Evolutionary conservation across 495 filamentous ascomycete species (phyloP).

Genomic region (Daldinia concentrica): DNA sequence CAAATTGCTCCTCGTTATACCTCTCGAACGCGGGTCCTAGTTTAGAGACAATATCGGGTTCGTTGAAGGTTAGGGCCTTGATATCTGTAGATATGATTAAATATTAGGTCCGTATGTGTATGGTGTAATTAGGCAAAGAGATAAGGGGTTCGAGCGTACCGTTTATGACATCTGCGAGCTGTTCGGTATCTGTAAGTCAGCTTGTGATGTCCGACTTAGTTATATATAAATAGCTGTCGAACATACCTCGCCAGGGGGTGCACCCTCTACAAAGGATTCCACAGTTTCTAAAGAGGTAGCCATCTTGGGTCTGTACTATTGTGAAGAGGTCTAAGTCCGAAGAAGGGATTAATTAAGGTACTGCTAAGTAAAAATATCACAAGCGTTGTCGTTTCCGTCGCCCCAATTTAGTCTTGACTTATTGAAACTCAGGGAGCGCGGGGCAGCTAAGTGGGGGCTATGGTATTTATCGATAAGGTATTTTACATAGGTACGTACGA

Average conservation of each 20-base stretch:
- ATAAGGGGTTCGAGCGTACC: conserved; percentile 62
- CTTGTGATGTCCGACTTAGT: conserved; percentile 6
- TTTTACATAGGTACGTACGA: background rate
- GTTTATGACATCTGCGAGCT: conserved; percentile 91
- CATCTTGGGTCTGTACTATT: conserved; percentile 35
- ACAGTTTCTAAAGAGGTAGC: conserved; percentile 66
- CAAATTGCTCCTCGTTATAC: conserved; percentile 96
- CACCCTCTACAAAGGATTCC: conserved; percentile 91
- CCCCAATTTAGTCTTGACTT: conserved; percentile 4
- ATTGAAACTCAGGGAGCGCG: conserved; percentile 3
- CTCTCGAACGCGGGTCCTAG: conserved; percentile 86
- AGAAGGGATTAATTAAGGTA: background rate
- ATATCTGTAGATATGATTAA: conserved; percentile 68
- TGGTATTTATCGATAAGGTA: background rate
- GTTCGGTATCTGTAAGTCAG: conserved; percentile 19
- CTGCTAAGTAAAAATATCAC: background rate
- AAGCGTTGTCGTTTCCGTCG: background rate
- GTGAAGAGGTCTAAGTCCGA: background rate
- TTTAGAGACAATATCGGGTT: conserved; percentile 69
- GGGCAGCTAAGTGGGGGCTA: background rate
- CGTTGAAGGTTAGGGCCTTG: conserved; percentile 81
- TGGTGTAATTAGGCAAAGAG: background rate
- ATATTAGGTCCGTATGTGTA: background rate
- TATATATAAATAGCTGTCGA: conserved; percentile 6
- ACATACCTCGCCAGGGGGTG: conserved; percentile 95